Evolutionary conservation across 306 rosid genomes (phyloP).

Genomic region (Fragaria nilgerrensis): DNA sequence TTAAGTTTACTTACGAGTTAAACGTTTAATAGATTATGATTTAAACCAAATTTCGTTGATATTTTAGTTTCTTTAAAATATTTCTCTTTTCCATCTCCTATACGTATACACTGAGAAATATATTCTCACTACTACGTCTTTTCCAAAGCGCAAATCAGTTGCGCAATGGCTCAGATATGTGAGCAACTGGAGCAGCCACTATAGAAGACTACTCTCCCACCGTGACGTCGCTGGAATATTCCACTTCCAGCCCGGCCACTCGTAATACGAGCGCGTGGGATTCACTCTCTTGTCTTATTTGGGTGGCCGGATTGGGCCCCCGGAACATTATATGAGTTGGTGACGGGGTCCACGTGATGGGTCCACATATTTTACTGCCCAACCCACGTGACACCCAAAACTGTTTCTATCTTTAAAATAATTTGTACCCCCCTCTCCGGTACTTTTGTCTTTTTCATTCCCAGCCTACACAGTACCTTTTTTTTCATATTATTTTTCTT

Average conservation of each 20-base stretch:
- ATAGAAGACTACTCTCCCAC: background rate
- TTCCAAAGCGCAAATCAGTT: background rate
- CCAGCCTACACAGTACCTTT: background rate
- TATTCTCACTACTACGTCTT: background rate
- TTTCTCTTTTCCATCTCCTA: no score
- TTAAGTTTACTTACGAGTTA: no score
- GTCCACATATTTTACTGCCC: constrained; percentile 6
- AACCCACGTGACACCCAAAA: constrained; percentile 29
- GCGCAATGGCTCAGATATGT: background rate
- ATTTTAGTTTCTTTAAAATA: no score
- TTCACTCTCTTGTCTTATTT: constrained; percentile 12
- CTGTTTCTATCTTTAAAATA: background rate
- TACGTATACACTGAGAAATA: background rate
- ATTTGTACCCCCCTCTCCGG: background rate
- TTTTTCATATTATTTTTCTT: background rate
- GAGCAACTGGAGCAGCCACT: background rate
- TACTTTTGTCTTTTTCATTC: background rate
- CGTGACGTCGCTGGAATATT: background rate
- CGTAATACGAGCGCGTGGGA: constrained; percentile 9
- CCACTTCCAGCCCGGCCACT: background rate
- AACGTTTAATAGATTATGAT: no score
- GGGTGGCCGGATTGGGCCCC: background rate
- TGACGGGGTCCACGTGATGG: constrained; percentile 24
- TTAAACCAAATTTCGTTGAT: no score
- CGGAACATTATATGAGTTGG: constrained; percentile 1